Evolutionary conservation across 2,329 filamentous ascomycete genomes (phyloP), one percentile per base, ranked within the genome.

Genomic region (Ascochyta koolunga): DNA sequence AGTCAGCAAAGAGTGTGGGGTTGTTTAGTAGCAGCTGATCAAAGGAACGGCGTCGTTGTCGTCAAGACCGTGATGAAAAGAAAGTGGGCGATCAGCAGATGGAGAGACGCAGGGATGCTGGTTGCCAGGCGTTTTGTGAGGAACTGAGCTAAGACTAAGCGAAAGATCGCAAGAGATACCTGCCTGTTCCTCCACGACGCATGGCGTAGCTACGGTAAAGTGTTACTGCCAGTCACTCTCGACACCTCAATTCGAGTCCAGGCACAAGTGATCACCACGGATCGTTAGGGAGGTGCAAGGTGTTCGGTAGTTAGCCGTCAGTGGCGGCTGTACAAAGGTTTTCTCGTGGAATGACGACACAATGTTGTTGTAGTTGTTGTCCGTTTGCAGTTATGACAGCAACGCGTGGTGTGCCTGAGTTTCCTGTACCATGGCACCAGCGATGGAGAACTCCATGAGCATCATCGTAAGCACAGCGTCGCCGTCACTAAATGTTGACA

Each of bases 311-410:
- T 43, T 18, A 15, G 39, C 22, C 31, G 15, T 24, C 16, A 46
- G 40, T 50, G 45, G 36, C 36, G 40, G 35, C 41, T 11, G 32
- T 13, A 45, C 38, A 53, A 48, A 25, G 36, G 13, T 32, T 7
- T 18, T 24, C 2, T 41, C 2, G 11, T 21, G 29, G 18, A 8
- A 54, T 54, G 45, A 54, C 45, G 51, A 45, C 45, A 50, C 27
- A 24, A 24, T 31, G 10, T 49, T 36, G 35, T 27, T 46, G 36
- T 50, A 16, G 21, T 41, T 4, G 36, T 36, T 31, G n/a, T 45
- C 51, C 51, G 45, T 46, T 54, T 54, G 51, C 45, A 31, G 46
- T 44, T 32, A 21, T 50, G 35, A 54, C 51, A 54, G 31, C 40
- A 54, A 31, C 51, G 29, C 51, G 36, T 54, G 45, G 27, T 50